Base-by-base conservation (phyloP, 2,329 filamentous ascomycete genomes). In the Penicillium sp. region DNA sequence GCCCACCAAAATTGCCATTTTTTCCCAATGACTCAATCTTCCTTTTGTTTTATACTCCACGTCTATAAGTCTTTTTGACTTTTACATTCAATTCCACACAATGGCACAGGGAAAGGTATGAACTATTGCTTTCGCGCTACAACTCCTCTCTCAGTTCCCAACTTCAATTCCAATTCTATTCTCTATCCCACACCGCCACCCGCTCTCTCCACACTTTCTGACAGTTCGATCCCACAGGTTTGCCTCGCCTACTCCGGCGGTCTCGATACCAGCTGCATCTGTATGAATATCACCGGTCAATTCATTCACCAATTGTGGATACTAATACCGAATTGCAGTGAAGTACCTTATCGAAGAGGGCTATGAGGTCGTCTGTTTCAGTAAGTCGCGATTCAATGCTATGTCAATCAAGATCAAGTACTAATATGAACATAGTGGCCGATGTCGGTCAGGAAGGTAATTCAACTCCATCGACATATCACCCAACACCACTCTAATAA, bases 381-480 rank as follows among this genome's bases (percentile, higher is more conserved):
- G 74, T 76, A 66, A 69, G 72, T 68, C 21, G 27, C 23, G 41
- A 19, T 43, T 16, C 19, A 36, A 50, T 46, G 19, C 33, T n/a
- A 49, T 51, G 19, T 36, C 29, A 36, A 52, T 19, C 9, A 39
- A 11, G 46, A 36, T 41, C 16, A 21, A 46, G 44, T 49, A 33
- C 61, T 68, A 61, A 68, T 39, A 41, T 39, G 15, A 49, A 21
- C 43, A 49, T 49, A 76, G 79, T 89, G 72, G 88, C 87, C 78
- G 82, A 91, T 76, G 84, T 90, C 65, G 89, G 89, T 57, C 88
- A 91, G 77, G 84, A 87, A 69, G 79, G 79, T 76, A 72, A 51
- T 46, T 31, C 11, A 40, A 25, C 29, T 38, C 33, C 8, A 40
- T 45, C 29, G 23, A 29, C 31, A n/a, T 49, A 31, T 39, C 41